A percentile compares a stretch with the other conserved stretches of the same genome.
phyloP scores from a whole-genome alignment of 306 rosid genomes.

The Fragaria nilgerrensis region DNA sequence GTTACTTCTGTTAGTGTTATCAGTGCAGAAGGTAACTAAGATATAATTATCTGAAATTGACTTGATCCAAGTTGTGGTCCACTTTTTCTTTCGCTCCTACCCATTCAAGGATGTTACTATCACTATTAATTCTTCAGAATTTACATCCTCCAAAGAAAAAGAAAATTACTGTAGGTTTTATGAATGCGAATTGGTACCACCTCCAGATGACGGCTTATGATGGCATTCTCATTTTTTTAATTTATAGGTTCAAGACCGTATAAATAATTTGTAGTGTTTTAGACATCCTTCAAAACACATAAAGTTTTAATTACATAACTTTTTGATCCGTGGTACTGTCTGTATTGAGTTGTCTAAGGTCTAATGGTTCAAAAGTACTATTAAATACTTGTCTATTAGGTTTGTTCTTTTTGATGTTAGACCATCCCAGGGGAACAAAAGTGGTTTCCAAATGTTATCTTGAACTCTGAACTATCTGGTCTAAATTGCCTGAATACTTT shows the following conservation, averaged over 20 bases:
- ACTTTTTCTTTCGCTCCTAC: background rate
- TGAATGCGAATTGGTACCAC: background rate
- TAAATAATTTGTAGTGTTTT: background rate
- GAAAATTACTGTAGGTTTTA: background rate
- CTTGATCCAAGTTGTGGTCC: background rate
- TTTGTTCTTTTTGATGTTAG: background rate
- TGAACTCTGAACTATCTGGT: constrained; percentile 1
- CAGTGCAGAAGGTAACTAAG: constrained; percentile 52
- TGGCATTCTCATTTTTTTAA: background rate
- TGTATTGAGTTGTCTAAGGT: background rate
- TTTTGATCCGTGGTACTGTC: background rate
- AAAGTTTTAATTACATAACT: background rate
- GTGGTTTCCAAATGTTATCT: background rate
- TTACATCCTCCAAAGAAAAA: background rate
- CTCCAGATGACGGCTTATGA: background rate
- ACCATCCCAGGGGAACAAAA: background rate
- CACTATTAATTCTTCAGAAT: background rate
- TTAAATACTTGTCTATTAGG: background rate
- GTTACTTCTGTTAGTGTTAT: constrained; percentile 65
- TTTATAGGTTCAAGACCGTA: background rate
- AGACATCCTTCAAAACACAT: background rate
- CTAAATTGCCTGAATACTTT: background rate
- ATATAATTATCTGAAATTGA: background rate
- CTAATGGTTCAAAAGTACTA: background rate
- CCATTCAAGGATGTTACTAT: no score